These are phyloP conservation scores for Sisymbrium irio DNA, from an alignment of 345 rosid genomes.

Conservation along the genomic window DNA sequence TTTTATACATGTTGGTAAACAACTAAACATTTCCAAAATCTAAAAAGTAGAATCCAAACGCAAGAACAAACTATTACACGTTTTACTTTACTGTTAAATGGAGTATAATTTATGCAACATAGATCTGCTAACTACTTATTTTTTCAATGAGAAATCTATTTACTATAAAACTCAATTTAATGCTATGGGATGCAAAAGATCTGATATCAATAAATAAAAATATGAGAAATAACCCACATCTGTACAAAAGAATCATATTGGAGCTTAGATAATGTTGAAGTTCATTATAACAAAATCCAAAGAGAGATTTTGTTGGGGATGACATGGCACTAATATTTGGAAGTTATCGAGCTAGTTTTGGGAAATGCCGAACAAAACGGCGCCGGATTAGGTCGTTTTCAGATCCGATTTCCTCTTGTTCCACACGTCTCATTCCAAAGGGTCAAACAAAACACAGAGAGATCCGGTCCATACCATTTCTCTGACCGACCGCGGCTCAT, in stretches of 20 bases:
- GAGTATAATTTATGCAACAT: background rate
- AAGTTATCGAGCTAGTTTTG: background rate
- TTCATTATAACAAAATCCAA: background rate
- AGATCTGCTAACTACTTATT: background rate
- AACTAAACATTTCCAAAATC: background rate
- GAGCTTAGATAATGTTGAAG: background rate
- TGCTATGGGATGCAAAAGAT: background rate
- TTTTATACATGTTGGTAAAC: background rate
- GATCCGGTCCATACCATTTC: slow-evolving; percentile 13
- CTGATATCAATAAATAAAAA: background rate
- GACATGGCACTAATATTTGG: slow-evolving; percentile 16
- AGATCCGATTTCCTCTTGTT: slow-evolving; percentile 34
- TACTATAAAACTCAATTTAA: background rate
- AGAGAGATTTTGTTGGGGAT: background rate
- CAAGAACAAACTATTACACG: background rate
- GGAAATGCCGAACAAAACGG: slow-evolving; percentile 24
- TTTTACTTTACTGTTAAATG: background rate
- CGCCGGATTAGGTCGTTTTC: slow-evolving; percentile 22
- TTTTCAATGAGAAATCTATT: background rate
- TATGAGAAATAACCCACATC: background rate
- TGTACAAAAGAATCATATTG: background rate
- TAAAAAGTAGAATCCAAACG: background rate
- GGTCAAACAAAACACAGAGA: slow-evolving; percentile 26
- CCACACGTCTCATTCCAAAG: slow-evolving; percentile 23
- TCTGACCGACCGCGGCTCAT: background rate